These are phyloP conservation scores for Carex kokanica DNA, from an alignment of 176 grass and related monocot genomes.

Conservation along the genomic window DNA sequence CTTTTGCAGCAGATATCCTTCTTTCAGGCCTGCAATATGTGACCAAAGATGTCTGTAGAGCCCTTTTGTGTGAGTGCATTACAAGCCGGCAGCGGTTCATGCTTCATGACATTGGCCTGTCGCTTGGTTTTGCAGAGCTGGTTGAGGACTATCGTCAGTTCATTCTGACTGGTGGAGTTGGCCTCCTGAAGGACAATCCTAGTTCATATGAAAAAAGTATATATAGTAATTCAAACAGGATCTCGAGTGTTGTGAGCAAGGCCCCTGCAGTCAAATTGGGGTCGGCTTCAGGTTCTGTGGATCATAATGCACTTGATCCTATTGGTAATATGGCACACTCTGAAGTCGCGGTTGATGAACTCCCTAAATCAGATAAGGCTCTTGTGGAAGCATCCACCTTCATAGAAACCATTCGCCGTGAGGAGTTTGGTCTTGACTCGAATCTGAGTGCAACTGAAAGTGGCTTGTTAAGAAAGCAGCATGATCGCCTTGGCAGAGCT, in stretches of 20 bases:
- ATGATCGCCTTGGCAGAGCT: conserved; percentile 96
- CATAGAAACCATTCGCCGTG: conserved; percentile 77
- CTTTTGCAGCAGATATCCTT: conserved; percentile 70
- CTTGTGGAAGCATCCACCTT: conserved; percentile 48
- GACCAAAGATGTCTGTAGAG: conserved; percentile 55
- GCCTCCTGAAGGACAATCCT: conserved; percentile 13
- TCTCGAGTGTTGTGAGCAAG: neutral
- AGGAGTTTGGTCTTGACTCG: conserved; percentile 90
- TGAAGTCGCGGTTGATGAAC: conserved; percentile 27
- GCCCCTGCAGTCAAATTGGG: conserved; percentile 5
- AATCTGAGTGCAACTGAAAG: conserved; percentile 47
- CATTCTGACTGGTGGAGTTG: conserved; percentile 41
- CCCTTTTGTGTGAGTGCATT: conserved; percentile 57
- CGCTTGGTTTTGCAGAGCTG: conserved; percentile 75
- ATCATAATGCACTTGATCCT: conserved; percentile 27
- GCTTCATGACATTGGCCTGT: conserved; percentile 96
- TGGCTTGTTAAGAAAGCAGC: conserved; percentile 83
- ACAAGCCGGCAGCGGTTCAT: conserved; percentile 59
- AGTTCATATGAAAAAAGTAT: neutral
- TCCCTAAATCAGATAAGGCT: conserved; percentile 23
- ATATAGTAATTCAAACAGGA: neutral
- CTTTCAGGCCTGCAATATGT: conserved; percentile 57
- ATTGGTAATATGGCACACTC: conserved; percentile 16
- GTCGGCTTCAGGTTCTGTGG: conserved; percentile 15
- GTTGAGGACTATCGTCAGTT: conserved; percentile 65